A percentile compares a stretch with the other conserved stretches of the same genome.
Conservation (phyloP, 345 rosid species). For the Pelargonium nanum region DNA sequence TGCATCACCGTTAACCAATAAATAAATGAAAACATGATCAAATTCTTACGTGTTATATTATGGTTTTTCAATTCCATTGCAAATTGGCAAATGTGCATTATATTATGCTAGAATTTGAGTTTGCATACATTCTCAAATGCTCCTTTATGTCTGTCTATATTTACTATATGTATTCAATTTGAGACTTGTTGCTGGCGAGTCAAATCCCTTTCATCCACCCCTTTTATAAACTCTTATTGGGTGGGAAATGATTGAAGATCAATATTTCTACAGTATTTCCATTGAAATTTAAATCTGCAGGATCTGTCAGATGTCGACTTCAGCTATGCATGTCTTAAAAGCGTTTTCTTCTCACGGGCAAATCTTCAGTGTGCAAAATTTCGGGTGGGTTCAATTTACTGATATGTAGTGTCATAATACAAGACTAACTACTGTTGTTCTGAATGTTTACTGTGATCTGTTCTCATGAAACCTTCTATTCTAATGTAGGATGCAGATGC, state of each 20-base stretch:
- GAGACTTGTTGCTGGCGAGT: too few relatives aligned
- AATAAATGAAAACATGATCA: not conserved
- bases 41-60: too few relatives aligned
- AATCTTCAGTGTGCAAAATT: constrained; percentile 81
- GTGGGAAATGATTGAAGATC: not conserved
- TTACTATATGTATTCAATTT: too few relatives aligned
- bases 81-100: not conserved
- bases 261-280: not conserved
- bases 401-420: constrained; percentile 1
- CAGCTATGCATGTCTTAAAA: constrained; percentile 77
- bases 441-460: not conserved
- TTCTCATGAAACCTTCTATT: constrained; percentile 11
- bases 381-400: constrained; percentile 35
- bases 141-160: too few relatives aligned
- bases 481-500: constrained; percentile 65
- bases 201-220: too few relatives aligned
- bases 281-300: constrained; percentile 28
- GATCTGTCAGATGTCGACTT: constrained; percentile 79
- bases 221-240: not conserved
- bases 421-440: not conserved
- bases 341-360: constrained; percentile 85
- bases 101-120: not conserved
- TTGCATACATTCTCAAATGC: too few relatives aligned
- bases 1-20: not conserved
- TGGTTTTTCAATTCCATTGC: not conserved